phyloP scores from a whole-genome alignment of 1,284 basidiomycete genomes.

The Termitomyces sp. region DNA sequence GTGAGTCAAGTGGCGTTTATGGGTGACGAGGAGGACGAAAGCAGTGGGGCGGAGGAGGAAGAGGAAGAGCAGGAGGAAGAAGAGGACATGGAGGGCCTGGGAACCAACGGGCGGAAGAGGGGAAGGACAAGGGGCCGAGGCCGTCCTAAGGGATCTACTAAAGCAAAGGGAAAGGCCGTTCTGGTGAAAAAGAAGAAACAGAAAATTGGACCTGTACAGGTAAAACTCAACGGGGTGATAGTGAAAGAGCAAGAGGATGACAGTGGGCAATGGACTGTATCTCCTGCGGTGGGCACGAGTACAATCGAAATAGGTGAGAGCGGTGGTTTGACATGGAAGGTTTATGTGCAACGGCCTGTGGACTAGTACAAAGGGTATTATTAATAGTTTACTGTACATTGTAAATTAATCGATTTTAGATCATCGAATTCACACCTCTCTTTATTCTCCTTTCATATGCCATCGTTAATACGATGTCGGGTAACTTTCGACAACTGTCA shows the following conservation, averaged over 20 bases:
- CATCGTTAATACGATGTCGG: constrained; percentile 5
- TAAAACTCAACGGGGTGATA: constrained; percentile 47
- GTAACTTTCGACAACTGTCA: not conserved
- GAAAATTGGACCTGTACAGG: constrained; percentile 44
- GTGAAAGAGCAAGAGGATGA: constrained; percentile 38
- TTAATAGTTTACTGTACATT: constrained; percentile 11
- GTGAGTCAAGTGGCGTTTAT: constrained; percentile 51
- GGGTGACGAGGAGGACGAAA: constrained; percentile 45
- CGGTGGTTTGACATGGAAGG: constrained; percentile 60
- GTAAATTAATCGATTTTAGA: constrained; percentile 11
- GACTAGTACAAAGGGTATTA: constrained; percentile 3
- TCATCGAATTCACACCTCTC: not conserved
- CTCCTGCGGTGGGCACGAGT: constrained; percentile 48
- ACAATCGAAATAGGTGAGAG: constrained; percentile 67
- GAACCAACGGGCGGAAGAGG: constrained; percentile 34
- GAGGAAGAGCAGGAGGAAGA: constrained; percentile 40
- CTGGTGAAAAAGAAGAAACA: constrained; percentile 33
- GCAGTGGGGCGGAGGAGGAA: constrained; percentile 41
- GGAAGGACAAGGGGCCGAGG: constrained; percentile 35
- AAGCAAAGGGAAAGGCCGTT: constrained; percentile 32
- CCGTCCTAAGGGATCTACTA: constrained; percentile 29
- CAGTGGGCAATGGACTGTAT: constrained; percentile 50
- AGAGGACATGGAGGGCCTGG: constrained; percentile 35
- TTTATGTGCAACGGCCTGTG: constrained; percentile 49
- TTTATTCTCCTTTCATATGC: not conserved